These are phyloP conservation scores for Fusarium nurragi DNA, from an alignment of 2,329 filamentous ascomycete species.

Conservation along the genomic window DNA sequence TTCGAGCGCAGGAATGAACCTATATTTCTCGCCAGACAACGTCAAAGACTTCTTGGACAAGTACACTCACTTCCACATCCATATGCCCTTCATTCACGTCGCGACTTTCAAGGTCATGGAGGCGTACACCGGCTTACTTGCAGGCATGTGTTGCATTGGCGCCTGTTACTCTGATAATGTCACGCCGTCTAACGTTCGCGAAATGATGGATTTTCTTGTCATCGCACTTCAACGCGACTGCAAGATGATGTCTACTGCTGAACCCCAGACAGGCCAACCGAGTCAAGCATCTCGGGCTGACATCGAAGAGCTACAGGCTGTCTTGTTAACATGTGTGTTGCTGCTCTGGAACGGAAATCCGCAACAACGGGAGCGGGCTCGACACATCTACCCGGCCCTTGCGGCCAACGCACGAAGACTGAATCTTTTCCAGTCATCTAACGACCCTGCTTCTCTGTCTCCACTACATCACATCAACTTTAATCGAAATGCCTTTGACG, in stretches of 20 bases:
- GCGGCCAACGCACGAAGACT: slow-evolving; percentile 66
- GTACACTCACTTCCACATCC: slow-evolving; percentile 77
- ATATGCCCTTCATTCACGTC: slow-evolving; percentile 78
- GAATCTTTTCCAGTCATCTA: slow-evolving; percentile 64
- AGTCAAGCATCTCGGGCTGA: slow-evolving; percentile 51
- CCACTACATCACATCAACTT: slow-evolving; percentile 68
- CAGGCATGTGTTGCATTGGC: slow-evolving; percentile 77
- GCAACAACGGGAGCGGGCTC: slow-evolving; percentile 70
- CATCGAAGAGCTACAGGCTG: slow-evolving; percentile 74
- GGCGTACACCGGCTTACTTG: slow-evolving; percentile 72
- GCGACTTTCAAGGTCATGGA: slow-evolving; percentile 74
- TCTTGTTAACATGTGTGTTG: slow-evolving; percentile 69
- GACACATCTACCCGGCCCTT: slow-evolving; percentile 66
- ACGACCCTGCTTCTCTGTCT: slow-evolving; percentile 62
- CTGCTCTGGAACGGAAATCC: slow-evolving; percentile 77
- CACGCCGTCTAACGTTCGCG: slow-evolving; percentile 68
- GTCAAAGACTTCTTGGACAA: slow-evolving; percentile 76
- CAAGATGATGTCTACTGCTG: slow-evolving; percentile 53
- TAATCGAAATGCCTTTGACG: slow-evolving; percentile 56
- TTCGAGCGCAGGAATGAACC: slow-evolving; percentile 65
- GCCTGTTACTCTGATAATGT: slow-evolving; percentile 77
- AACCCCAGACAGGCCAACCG: slow-evolving; percentile 28
- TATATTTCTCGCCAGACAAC: slow-evolving; percentile 73
- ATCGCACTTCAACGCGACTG: slow-evolving; percentile 66
- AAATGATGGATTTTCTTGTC: slow-evolving; percentile 72